These are phyloP conservation scores for Globisporangium canariense DNA, from an alignment of 352 stramenopile species.

Conservation along the genomic window DNA sequence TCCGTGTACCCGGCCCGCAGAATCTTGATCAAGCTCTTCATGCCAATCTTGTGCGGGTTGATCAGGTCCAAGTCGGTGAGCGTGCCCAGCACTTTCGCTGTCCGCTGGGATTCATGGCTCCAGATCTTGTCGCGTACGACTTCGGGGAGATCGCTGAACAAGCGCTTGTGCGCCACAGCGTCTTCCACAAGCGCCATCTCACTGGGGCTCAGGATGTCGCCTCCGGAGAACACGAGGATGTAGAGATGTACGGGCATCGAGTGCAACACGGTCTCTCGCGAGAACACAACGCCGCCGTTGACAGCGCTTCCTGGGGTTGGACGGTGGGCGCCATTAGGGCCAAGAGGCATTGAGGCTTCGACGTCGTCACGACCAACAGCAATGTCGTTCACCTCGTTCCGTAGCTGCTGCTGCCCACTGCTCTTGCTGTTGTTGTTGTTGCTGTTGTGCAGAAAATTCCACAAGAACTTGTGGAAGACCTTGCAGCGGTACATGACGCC, in stretches of 20 bases:
- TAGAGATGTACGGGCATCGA: slow-evolving; percentile 78
- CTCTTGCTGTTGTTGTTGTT: slow-evolving; percentile 19
- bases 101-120: slow-evolving; percentile 67
- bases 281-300: slow-evolving; percentile 64
- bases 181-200: slow-evolving; percentile 60
- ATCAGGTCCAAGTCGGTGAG: slow-evolving; percentile 68
- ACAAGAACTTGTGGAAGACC: slow-evolving; percentile 72
- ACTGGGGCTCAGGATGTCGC: slow-evolving; percentile 41
- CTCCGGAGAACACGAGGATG: slow-evolving; percentile 76
- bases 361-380: slow-evolving; percentile 33
- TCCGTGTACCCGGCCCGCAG: slow-evolving; percentile 67
- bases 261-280: slow-evolving; percentile 67
- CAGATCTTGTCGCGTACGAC: slow-evolving; percentile 58
- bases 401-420: slow-evolving; percentile 22
- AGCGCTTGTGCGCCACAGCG: slow-evolving; percentile 38
- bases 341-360: neutral
- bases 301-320: neutral
- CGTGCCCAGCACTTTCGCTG: slow-evolving; percentile 67
- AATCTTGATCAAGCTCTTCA: slow-evolving; percentile 74
- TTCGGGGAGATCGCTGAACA: slow-evolving; percentile 44
- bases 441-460: slow-evolving; percentile 53
- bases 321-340: neutral
- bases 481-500: slow-evolving; percentile 84
- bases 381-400: slow-evolving; percentile 38
- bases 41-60: slow-evolving; percentile 77